Conservation (phyloP, 179 eudicot species). For the Actinidia chinensis region DNA sequence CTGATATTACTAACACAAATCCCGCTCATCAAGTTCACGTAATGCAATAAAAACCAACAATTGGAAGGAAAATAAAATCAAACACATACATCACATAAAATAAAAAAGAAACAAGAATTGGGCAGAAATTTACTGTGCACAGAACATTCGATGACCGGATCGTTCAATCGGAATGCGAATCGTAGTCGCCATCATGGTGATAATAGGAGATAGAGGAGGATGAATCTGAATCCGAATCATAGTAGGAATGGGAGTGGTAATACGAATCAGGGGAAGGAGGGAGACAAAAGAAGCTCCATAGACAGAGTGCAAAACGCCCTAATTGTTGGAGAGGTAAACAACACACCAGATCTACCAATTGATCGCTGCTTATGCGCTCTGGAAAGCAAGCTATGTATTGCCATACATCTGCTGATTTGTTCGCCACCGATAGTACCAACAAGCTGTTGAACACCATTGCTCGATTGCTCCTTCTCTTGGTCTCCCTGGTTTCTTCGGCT, state of each 20-base stretch:
- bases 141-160: background rate
- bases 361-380: slow-evolving; percentile 25
- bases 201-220: background rate
- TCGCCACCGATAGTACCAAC: slow-evolving; percentile 31
- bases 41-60: background rate
- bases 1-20: background rate
- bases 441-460: slow-evolving; percentile 27
- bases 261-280: slow-evolving; percentile 26
- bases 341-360: slow-evolving; percentile 31
- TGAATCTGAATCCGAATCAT: background rate
- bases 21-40: slow-evolving; percentile 1
- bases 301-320: slow-evolving; percentile 29
- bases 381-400: slow-evolving; percentile 32
- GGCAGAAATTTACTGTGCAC: slow-evolving; percentile 6
- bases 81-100: background rate
- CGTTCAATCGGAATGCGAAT: slow-evolving; percentile 27
- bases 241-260: background rate
- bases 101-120: background rate
- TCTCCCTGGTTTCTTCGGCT: background rate
- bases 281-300: slow-evolving; percentile 41
- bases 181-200: background rate
- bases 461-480: background rate
- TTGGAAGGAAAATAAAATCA: background rate
- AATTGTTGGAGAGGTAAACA: slow-evolving; percentile 36
- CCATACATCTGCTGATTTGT: slow-evolving; percentile 31